Conservation (phyloP, 495 filamentous ascomycete genomes). For the Penicillium robsamsonii region DNA sequence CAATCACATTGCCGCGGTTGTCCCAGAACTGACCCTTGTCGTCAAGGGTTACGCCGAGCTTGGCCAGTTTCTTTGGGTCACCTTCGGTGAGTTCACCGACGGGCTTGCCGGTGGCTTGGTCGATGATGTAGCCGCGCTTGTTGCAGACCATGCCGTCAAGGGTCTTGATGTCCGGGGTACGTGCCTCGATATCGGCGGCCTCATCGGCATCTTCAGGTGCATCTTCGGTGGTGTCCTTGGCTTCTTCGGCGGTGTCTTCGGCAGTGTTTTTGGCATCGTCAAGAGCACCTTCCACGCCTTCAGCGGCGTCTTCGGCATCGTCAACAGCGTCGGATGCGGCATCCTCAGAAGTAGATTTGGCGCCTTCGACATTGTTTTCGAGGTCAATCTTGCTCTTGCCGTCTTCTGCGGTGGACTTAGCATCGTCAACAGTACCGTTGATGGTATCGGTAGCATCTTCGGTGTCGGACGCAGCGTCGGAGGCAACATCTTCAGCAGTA, state of each 20-base stretch:
- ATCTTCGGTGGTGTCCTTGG: too few relatives aligned
- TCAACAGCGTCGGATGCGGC: slow-evolving; percentile 21
- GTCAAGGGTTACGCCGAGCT: slow-evolving; percentile 53
- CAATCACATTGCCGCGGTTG: slow-evolving; percentile 58
- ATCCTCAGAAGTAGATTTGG: slow-evolving; percentile 32
- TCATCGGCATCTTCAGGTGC: too few relatives aligned
- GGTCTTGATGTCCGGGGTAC: slow-evolving; percentile 54
- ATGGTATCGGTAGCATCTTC: slow-evolving; percentile 22
- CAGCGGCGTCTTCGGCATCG: slow-evolving; percentile 9
- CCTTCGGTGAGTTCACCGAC: slow-evolving; percentile 61
- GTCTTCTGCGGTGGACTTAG: slow-evolving; percentile 16
- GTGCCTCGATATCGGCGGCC: slow-evolving; percentile 30
- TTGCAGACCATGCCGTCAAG: slow-evolving; percentile 62
- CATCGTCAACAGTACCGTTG: slow-evolving; percentile 21
- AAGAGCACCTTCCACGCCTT: slow-evolving; percentile 17
- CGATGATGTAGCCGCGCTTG: slow-evolving; percentile 60
- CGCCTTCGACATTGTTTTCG: slow-evolving; percentile 27
- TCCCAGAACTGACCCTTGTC: slow-evolving; percentile 64
- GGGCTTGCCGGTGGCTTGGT: slow-evolving; percentile 46
- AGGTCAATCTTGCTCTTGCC: slow-evolving; percentile 1
- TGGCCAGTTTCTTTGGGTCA: slow-evolving; percentile 57
- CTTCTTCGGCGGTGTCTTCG: slow-evolving; percentile 31
- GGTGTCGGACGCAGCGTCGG: slow-evolving; percentile 11
- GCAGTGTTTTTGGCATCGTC: slow-evolving; percentile 23
- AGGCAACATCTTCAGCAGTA: slow-evolving; percentile 21